Evolutionary conservation across 768 basidiomycete species (phyloP), one percentile per base, ranked within the genome.

Genomic region (Crucibulum laeve): DNA sequence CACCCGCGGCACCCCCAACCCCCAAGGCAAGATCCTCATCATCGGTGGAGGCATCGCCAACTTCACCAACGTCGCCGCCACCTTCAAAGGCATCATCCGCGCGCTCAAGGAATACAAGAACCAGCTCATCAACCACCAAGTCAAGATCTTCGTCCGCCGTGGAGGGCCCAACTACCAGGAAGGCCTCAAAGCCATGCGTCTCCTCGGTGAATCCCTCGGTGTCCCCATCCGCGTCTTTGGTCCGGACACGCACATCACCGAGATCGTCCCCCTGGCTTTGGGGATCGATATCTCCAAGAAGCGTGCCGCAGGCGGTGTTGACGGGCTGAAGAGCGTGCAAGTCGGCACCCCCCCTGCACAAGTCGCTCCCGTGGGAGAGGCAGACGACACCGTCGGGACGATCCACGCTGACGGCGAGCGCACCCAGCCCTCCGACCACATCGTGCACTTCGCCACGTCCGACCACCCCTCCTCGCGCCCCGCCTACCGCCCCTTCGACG

Each of bases 151-250:
- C 59, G 93, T 98, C 38, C 90, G 95, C 57, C 92, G 95, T 62
- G 95, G 94, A 64, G 95, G 95, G 11, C 96, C 96, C 49, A 99
- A 98, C 79, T 99, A 96, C 77, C 96, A 99, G 73, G 95, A 97
- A 61, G 74, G 75, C 53, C 82, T 98, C 64, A 96, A 97, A 74
- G 96, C 96, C 38, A 97, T 99, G 92, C 84, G 92, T 46, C 77
- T 97, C 19, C 89, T 97, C 56, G 96, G 86, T 33, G 96, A 98
- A 79, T 89, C 87, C 43, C 84, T 99, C 55, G 96, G 94, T 47
- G 93, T 99, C 49, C 91, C 92, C 41, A 98, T 99, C 70, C 84
- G 83, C 48, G 94, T 97, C 50, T 97, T 88, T 67, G 96, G 96
- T 49, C 96, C 96, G 49, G 95, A 97, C 60, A 94, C 94, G 18